These are phyloP conservation scores for Fusarium humuli DNA, from an alignment of 2,329 filamentous ascomycete species.

Conservation along the genomic window DNA sequence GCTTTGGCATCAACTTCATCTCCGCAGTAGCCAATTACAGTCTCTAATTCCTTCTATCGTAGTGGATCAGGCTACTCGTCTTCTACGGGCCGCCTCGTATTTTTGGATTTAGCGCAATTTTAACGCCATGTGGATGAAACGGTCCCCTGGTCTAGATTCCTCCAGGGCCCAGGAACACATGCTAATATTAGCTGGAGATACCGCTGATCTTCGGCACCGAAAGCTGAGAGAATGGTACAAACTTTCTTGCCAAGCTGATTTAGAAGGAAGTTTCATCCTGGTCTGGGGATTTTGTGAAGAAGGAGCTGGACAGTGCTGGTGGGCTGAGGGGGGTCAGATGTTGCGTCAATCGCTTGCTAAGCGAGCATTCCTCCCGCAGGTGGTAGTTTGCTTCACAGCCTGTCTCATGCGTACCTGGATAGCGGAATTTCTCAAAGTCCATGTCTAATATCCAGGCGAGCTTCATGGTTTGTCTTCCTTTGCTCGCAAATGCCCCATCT, in stretches of 20 bases:
- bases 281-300: too few relatives aligned
- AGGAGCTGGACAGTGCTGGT: not conserved
- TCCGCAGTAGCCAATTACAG: not conserved
- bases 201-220: not conserved
- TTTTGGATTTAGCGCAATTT: not conserved
- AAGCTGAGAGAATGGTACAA: not conserved
- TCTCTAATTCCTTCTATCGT: not conserved
- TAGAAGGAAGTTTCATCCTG: not conserved
- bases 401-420: not conserved
- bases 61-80: not conserved
- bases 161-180: not conserved
- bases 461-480: not conserved
- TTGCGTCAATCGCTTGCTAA: not conserved
- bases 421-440: not conserved
- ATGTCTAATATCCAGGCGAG: not conserved
- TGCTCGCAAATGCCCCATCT: not conserved
- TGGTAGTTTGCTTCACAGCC: not conserved
- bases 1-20: not conserved
- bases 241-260: not conserved
- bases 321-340: too few relatives aligned
- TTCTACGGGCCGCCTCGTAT: not conserved
- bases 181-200: not conserved
- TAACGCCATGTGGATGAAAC: not conserved
- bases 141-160: not conserved
- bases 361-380: not conserved